Evolutionary conservation across 495 filamentous ascomycete species (phyloP).

Genomic region (Aspergillus nidulans): DNA sequence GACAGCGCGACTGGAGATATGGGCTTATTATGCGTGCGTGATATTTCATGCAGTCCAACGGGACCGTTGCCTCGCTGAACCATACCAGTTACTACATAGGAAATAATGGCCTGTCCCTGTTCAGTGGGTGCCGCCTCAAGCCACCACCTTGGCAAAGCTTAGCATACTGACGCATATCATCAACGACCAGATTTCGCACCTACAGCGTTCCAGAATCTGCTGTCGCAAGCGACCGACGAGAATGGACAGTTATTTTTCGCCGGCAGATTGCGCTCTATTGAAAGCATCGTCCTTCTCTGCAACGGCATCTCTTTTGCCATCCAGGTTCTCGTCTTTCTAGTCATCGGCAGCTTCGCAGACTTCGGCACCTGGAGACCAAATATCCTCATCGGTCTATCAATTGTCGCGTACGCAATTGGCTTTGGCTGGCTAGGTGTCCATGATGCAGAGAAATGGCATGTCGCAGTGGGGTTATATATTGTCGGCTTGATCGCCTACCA

Average conservation of each 20-base stretch:
- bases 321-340: slow-evolving; percentile 55
- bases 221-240: slow-evolving; percentile 53
- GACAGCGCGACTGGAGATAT: slow-evolving; percentile 57
- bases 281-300: slow-evolving; percentile 57
- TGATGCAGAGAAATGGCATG: slow-evolving; percentile 49
- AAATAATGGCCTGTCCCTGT: slow-evolving; percentile 61
- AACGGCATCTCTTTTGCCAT: slow-evolving; percentile 64
- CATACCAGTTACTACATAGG: slow-evolving; percentile 56
- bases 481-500: slow-evolving; percentile 63
- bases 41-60: neutral
- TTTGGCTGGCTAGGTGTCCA: slow-evolving; percentile 64
- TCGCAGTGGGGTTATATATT: slow-evolving; percentile 56
- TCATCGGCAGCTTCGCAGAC: slow-evolving; percentile 54
- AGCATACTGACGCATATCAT: slow-evolving; percentile 2
- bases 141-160: slow-evolving; percentile 3
- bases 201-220: slow-evolving; percentile 60
- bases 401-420: slow-evolving; percentile 56
- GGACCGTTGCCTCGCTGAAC: slow-evolving; percentile 22
- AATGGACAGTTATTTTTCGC: slow-evolving; percentile 46
- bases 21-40: slow-evolving; percentile 58
- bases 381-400: slow-evolving; percentile 54
- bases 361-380: slow-evolving; percentile 60
- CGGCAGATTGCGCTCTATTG: slow-evolving; percentile 48
- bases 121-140: slow-evolving; percentile 38
- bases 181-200: slow-evolving; percentile 52